These are phyloP conservation scores for Verticillium klebahnii DNA, from an alignment of 2,329 filamentous ascomycete species.

Conservation along the genomic window DNA sequence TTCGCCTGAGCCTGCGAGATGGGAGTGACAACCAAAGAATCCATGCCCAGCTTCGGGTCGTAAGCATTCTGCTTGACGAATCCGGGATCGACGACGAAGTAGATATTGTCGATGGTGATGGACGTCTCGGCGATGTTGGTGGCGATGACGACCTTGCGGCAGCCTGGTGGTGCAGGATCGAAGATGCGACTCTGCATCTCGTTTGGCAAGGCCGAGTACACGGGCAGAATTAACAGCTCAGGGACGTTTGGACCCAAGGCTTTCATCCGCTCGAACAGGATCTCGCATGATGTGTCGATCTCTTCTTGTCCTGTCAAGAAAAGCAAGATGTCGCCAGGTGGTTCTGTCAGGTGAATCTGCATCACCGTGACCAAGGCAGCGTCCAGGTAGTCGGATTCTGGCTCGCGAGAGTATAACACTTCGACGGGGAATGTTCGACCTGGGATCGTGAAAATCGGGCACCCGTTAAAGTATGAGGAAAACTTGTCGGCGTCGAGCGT, in stretches of 20 bases:
- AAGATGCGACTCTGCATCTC: constrained; percentile 96
- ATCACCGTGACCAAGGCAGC: constrained; percentile 93
- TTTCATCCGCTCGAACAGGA: constrained; percentile 94
- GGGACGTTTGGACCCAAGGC: constrained; percentile 85
- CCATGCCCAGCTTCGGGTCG: constrained; percentile 96
- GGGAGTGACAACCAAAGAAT: constrained; percentile 89
- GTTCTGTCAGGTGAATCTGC: constrained; percentile 95
- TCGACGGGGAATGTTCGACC: constrained; percentile 94
- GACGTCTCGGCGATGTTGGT: constrained; percentile 98
- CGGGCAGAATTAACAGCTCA: constrained; percentile 85
- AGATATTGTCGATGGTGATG: constrained; percentile 96
- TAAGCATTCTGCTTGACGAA: constrained; percentile 98
- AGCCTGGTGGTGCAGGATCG: constrained; percentile 81
- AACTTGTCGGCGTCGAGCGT: constrained; percentile 98
- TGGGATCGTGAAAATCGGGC: constrained; percentile 94
- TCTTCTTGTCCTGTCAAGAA: constrained; percentile 98
- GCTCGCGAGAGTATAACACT: constrained; percentile 90
- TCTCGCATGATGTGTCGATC: constrained; percentile 92
- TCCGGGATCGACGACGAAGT: constrained; percentile 93
- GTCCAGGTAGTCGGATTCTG: constrained; percentile 93
- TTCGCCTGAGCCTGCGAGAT: constrained; percentile 97
- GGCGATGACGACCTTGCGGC: constrained; percentile 91
- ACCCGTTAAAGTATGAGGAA: constrained; percentile 91
- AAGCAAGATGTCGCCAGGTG: constrained; percentile 87
- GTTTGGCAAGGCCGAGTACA: constrained; percentile 90